phyloP scores from a whole-genome alignment of 2,329 filamentous ascomycete species.

The Stachybotrys chartarum region DNA sequence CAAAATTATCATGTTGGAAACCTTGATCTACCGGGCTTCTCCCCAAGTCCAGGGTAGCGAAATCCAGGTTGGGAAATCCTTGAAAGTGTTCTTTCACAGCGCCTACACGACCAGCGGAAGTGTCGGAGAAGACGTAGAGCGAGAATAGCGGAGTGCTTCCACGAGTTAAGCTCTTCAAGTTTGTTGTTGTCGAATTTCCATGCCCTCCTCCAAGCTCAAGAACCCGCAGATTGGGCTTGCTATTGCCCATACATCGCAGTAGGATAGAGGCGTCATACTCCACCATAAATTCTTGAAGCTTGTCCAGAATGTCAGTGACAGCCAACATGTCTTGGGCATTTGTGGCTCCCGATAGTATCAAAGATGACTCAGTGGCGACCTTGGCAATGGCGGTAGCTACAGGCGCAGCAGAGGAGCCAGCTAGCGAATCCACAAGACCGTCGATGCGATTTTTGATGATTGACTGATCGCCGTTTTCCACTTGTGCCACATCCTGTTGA shows the following conservation, averaged over 20 bases:
- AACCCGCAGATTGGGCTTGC: constrained; percentile 21
- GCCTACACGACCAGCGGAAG: constrained; percentile 18
- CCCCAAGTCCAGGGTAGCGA: constrained; percentile 12
- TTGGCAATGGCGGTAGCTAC: not conserved
- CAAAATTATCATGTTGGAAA: constrained; percentile 20
- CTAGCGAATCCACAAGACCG: not conserved
- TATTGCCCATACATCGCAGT: constrained; percentile 14
- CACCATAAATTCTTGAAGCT: constrained; percentile 17
- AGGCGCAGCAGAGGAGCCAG: not conserved
- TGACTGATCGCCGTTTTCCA: no score
- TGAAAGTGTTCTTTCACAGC: constrained; percentile 18
- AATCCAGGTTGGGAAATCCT: constrained; percentile 8
- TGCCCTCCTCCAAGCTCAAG: constrained; percentile 27
- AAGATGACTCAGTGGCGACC: not conserved
- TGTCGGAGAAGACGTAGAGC: constrained; percentile 22
- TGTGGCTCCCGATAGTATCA: constrained; percentile 8
- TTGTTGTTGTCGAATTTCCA: no score
- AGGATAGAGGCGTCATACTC: constrained; percentile 13
- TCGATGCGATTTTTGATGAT: no score
- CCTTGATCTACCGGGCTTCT: constrained; percentile 21
- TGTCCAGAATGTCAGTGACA: constrained; percentile 18
- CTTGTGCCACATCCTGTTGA: no score
- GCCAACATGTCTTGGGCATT: constrained; percentile 20
- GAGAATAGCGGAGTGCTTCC: not conserved
- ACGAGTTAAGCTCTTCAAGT: no score